Evolutionary conservation across 2,329 filamentous ascomycete genomes (phyloP).

Genomic region (Fusarium sp.): DNA sequence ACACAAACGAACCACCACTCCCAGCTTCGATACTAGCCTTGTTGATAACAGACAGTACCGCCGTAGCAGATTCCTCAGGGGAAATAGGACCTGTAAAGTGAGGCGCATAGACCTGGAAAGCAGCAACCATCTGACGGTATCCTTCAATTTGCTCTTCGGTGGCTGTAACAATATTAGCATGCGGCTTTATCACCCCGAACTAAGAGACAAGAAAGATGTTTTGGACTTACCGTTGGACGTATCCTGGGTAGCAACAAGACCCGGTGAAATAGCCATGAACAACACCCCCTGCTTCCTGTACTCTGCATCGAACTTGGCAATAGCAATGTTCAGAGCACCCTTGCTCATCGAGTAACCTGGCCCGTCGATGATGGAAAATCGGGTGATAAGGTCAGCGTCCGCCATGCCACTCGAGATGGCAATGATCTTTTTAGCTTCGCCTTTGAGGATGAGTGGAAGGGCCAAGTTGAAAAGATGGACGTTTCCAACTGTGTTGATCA

Average conservation of each 20-base stretch:
- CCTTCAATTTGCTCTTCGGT: constrained; percentile 48
- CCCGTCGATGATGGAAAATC: constrained; percentile 53
- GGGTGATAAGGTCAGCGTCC: constrained; percentile 59
- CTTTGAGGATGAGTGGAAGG: constrained; percentile 65
- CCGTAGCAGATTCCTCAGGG: constrained; percentile 53
- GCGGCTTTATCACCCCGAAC: rapidly evolving
- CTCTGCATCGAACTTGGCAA: constrained; percentile 66
- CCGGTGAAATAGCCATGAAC: constrained; percentile 66
- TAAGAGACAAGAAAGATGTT: rapidly evolving
- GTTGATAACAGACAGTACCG: constrained; percentile 53
- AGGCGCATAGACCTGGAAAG: constrained; percentile 57
- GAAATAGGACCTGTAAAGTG: constrained; percentile 53
- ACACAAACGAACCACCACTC: constrained; percentile 65
- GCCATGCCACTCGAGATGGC: constrained; percentile 63
- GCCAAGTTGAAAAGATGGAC: constrained; percentile 67
- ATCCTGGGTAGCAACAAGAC: constrained; percentile 61
- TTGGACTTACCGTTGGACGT: constrained; percentile 43
- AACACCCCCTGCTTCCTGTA: constrained; percentile 65
- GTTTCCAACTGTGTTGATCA: constrained; percentile 65
- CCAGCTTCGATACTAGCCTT: constrained; percentile 57
- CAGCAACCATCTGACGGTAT: constrained; percentile 44
- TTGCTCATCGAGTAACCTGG: constrained; percentile 64
- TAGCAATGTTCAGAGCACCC: constrained; percentile 64
- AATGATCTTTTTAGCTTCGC: constrained; percentile 67
- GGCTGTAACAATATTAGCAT: constrained; percentile 15